Evolutionary conservation across 2,329 filamentous ascomycete genomes (phyloP).

Genomic region (Ambrosiella beaveri): DNA sequence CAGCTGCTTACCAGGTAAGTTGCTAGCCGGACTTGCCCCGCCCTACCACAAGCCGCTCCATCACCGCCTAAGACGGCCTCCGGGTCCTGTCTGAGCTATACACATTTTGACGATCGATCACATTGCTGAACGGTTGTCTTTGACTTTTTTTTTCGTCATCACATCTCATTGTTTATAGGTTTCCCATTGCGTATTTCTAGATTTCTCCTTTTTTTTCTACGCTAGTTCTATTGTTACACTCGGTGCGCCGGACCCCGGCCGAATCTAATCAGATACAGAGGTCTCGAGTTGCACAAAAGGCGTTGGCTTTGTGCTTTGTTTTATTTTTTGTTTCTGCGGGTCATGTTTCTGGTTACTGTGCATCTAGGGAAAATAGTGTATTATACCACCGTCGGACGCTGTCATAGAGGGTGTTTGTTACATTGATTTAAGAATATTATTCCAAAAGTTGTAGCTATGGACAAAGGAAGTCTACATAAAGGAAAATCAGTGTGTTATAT

Average conservation of each 20-base stretch:
- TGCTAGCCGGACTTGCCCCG: not conserved
- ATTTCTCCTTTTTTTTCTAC: too few relatives aligned
- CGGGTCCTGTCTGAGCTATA: too few relatives aligned
- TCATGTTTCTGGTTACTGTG: not conserved
- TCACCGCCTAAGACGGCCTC: too few relatives aligned
- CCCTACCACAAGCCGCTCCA: not conserved
- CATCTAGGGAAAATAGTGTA: not conserved
- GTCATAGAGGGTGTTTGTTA: not conserved
- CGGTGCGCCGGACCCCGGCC: too few relatives aligned
- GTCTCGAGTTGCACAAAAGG: constrained; percentile 6
- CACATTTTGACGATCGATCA: too few relatives aligned
- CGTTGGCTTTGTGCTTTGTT: constrained; percentile 5
- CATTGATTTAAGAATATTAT: not conserved
- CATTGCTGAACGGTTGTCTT: not conserved
- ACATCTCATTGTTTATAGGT: not conserved
- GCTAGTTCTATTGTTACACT: too few relatives aligned
- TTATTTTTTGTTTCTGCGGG: not conserved
- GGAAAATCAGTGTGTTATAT: not conserved
- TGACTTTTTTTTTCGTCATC: not conserved
- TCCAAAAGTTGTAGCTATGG: not conserved
- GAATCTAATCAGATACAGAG: not conserved
- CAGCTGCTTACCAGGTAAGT: not conserved
- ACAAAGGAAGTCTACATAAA: not conserved
- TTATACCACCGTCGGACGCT: not conserved
- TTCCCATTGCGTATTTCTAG: too few relatives aligned